phyloP scores from a whole-genome alignment of 108 stramenopile genomes.

The Skeletonema tropicum region DNA sequence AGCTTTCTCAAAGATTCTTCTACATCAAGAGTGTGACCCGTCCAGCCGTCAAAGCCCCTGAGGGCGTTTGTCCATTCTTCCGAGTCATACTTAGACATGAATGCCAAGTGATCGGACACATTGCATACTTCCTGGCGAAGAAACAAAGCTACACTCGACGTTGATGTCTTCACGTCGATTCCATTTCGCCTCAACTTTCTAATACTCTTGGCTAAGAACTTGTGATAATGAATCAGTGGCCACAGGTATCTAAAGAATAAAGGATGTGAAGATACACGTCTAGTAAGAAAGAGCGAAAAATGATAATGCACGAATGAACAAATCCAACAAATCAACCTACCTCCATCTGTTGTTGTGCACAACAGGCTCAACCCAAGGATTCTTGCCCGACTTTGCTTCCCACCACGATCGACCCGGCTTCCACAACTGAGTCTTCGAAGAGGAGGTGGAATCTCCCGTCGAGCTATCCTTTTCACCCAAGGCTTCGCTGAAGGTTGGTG shows the following conservation, averaged over 20 bases:
- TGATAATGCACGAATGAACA: background rate
- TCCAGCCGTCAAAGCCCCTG: conserved; percentile 77
- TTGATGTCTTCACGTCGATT: conserved; percentile 78
- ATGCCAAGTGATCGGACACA: conserved; percentile 86
- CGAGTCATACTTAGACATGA: conserved; percentile 81
- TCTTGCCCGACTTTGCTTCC: conserved; percentile 91
- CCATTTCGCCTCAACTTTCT: conserved; percentile 91
- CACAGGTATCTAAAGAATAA: conserved; percentile 72
- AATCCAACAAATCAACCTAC: conserved; percentile 44
- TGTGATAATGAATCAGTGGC: conserved; percentile 93
- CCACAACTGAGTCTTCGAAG: conserved; percentile 83
- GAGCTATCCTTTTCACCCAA: conserved; percentile 74
- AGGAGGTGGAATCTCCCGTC: conserved; percentile 2
- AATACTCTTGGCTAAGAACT: conserved; percentile 89
- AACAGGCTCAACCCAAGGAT: conserved; percentile 89
- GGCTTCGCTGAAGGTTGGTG: conserved; percentile 82
- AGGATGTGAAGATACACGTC: background rate
- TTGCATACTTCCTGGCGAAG: conserved; percentile 88
- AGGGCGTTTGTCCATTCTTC: conserved; percentile 85
- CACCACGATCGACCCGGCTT: conserved; percentile 90
- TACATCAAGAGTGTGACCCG: conserved; percentile 40
- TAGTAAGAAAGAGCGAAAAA: background rate
- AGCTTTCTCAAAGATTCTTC: conserved; percentile 52
- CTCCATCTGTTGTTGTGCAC: conserved; percentile 91
- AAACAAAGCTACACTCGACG: conserved; percentile 80